Conservation (phyloP, 2,329 filamentous ascomycete genomes). For the Fusarium chuoi region DNA sequence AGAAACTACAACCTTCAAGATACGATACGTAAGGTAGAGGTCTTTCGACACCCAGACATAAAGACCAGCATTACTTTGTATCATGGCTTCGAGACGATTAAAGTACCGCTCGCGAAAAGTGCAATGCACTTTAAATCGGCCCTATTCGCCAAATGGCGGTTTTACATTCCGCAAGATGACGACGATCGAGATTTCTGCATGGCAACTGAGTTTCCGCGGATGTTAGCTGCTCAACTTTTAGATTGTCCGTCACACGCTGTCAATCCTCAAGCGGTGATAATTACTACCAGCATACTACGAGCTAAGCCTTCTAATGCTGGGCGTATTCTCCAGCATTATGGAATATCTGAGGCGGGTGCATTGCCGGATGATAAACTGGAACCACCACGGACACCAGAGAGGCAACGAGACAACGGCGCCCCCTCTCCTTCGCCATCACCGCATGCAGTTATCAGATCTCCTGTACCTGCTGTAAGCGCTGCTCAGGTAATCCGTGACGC, state of each 20-base stretch:
- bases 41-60: not conserved
- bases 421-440: not conserved
- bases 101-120: not conserved
- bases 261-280: no score
- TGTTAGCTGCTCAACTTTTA: not conserved
- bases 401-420: not conserved
- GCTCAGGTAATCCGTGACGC: not conserved
- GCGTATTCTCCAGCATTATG: not conserved
- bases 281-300: not conserved
- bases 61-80: not conserved
- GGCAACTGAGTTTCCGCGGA: not conserved
- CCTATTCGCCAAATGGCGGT: not conserved
- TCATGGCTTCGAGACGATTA: not conserved
- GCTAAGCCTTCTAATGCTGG: not conserved
- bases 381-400: not conserved
- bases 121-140: not conserved
- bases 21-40: not conserved
- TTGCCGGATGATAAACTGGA: not conserved
- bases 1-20: not conserved
- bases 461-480: not conserved
- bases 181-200: not conserved
- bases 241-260: no score
- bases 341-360: rapidly evolving
- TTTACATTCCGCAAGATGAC: not conserved
- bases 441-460: not conserved